Percentiles rank a stretch among this genome's conserved stretches.
Conservation (phyloP, 306 rosid species). For the Quercus wislizeni region DNA sequence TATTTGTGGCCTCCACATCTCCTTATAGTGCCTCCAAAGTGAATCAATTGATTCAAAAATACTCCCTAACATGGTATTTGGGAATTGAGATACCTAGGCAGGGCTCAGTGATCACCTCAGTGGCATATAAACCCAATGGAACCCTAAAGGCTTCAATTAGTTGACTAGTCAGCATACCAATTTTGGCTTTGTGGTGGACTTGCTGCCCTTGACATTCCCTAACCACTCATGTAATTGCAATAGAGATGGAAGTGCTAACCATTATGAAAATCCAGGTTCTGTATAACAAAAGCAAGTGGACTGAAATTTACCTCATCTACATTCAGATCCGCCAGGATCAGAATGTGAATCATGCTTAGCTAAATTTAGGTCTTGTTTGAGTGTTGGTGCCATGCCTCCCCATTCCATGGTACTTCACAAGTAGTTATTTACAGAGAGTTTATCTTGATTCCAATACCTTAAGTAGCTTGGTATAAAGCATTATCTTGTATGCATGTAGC, state of each 20-base stretch:
- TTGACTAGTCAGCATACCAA: no score
- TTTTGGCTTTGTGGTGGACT: no score
- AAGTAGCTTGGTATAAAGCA: not conserved
- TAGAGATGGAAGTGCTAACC: not conserved
- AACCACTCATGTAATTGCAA: not conserved
- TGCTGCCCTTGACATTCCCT: no score
- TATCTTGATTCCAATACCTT: not conserved
- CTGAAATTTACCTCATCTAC: not conserved
- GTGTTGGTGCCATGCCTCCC: no score
- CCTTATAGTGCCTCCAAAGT: not conserved
- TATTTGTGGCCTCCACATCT: not conserved
- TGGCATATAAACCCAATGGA: no score
- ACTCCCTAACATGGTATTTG: not conserved
- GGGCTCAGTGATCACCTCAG: no score
- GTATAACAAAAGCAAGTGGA: not conserved
- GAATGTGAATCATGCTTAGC: no score
- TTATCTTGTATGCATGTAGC: not conserved
- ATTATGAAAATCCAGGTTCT: not conserved
- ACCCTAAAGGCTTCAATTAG: no score
- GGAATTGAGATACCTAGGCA: no score
- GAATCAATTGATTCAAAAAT: not conserved
- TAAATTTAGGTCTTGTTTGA: not conserved
- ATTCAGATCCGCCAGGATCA: not conserved
- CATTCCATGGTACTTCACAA: no score
- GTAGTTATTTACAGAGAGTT: not conserved